These are phyloP conservation scores for Fusarium fujikuroi DNA, from an alignment of 2,329 filamentous ascomycete species.

Conservation along the genomic window DNA sequence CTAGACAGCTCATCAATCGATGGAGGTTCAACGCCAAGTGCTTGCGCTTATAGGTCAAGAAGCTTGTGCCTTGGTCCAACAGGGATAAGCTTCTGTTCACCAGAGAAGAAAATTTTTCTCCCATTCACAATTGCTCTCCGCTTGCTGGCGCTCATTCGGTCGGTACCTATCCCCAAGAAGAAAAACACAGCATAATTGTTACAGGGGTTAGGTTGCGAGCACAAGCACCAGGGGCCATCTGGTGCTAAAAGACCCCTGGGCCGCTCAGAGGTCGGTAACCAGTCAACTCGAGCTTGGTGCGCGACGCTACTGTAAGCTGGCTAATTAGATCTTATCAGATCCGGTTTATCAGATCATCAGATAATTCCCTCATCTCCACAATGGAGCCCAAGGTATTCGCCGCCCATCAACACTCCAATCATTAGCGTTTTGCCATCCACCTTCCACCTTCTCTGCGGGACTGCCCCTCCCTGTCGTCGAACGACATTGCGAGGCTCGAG, in stretches of 20 bases:
- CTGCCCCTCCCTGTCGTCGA: constrained; percentile 26
- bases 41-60: constrained; percentile 4
- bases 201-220: constrained; percentile 15
- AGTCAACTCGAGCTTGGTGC: constrained; percentile 36
- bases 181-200: constrained; percentile 8
- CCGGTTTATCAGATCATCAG: constrained; percentile 67
- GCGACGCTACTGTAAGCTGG: constrained; percentile 34
- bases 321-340: constrained; percentile 54
- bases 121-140: constrained; percentile 12
- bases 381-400: constrained; percentile 21
- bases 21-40: neutral
- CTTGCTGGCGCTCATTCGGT: constrained; percentile 10
- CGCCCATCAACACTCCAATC: constrained; percentile 30
- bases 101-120: constrained; percentile 23
- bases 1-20: constrained; percentile 11
- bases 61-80: neutral
- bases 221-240: constrained; percentile 5
- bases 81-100: constrained; percentile 1
- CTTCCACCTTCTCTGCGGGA: constrained; percentile 12
- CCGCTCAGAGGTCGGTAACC: constrained; percentile 32
- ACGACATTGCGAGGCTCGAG: constrained; percentile 21
- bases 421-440: constrained; percentile 4
- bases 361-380: constrained; percentile 58
- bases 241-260: constrained; percentile 25
- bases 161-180: constrained; percentile 30